These are phyloP conservation scores for Diaporthe vexans DNA, from an alignment of 2,329 filamentous ascomycete species.

Conservation along the genomic window DNA sequence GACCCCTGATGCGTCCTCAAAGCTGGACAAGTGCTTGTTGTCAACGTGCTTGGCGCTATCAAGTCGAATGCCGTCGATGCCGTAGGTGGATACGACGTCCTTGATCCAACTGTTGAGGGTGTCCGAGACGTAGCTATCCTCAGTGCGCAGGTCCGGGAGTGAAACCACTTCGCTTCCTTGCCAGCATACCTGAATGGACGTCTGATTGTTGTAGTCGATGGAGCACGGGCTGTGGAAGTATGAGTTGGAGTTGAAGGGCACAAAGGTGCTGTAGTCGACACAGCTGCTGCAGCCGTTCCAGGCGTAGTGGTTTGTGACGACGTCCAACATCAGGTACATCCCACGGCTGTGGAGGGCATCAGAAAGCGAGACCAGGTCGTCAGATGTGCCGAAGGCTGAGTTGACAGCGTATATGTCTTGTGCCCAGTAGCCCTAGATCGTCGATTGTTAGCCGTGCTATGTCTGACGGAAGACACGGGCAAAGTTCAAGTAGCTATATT, in stretches of 20 bases:
- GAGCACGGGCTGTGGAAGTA: slow-evolving; percentile 71
- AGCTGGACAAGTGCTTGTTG: slow-evolving; percentile 62
- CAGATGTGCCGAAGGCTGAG: slow-evolving; percentile 61
- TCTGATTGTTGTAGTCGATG: slow-evolving; percentile 63
- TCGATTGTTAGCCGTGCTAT: background rate
- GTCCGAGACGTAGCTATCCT: slow-evolving; percentile 56
- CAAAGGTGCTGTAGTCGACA: slow-evolving; percentile 67
- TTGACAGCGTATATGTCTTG: slow-evolving; percentile 65
- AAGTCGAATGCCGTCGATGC: slow-evolving; percentile 65
- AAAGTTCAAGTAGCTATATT: background rate
- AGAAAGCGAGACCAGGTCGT: slow-evolving; percentile 64
- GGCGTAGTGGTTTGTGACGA: slow-evolving; percentile 71
- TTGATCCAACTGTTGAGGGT: slow-evolving; percentile 64
- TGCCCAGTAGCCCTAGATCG: slow-evolving; percentile 66
- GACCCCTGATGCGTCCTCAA: slow-evolving; percentile 60
- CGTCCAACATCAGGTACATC: slow-evolving; percentile 70
- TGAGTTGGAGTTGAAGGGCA: slow-evolving; percentile 66
- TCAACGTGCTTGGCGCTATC: slow-evolving; percentile 65
- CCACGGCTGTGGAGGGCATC: slow-evolving; percentile 64
- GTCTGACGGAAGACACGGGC: background rate
- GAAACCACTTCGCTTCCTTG: slow-evolving; percentile 61
- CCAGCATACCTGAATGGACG: slow-evolving; percentile 60
- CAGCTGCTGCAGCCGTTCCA: slow-evolving; percentile 60
- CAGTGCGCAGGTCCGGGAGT: slow-evolving; percentile 66
- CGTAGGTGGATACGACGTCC: slow-evolving; percentile 63